Percentiles rank a stretch among this genome's conserved stretches.
phyloP scores from a whole-genome alignment of 345 rosid genomes.

The Xanthoceras sorbifolium region DNA sequence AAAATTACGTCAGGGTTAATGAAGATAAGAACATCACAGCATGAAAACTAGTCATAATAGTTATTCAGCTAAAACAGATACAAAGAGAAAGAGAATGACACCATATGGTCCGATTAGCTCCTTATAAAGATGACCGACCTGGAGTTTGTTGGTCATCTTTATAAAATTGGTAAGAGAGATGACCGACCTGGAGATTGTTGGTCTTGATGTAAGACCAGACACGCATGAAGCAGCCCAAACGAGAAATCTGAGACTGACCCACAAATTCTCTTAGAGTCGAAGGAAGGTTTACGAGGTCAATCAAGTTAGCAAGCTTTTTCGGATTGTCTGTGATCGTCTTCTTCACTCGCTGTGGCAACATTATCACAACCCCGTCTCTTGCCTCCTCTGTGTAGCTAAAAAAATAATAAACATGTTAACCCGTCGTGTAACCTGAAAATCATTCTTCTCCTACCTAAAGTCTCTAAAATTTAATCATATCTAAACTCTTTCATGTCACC shows the following conservation, averaged over 20 bases:
- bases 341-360: conserved; percentile 78
- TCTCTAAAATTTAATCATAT: neutral
- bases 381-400: conserved; percentile 12
- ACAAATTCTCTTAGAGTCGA: conserved; percentile 77
- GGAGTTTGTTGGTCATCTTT: conserved; percentile 83
- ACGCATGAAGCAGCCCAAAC: conserved; percentile 81
- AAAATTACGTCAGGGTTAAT: neutral
- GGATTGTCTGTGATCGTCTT: conserved; percentile 69
- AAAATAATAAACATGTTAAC: neutral
- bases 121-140: conserved; percentile 42
- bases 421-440: neutral
- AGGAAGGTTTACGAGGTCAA: conserved; percentile 91
- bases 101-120: neutral
- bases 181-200: conserved; percentile 77
- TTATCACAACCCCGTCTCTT: conserved; percentile 30
- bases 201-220: conserved; percentile 91
- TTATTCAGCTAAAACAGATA: neutral
- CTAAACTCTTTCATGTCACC: neutral
- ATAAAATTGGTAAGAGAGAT: neutral
- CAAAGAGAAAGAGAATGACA: neutral
- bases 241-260: conserved; percentile 91
- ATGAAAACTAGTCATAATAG: neutral
- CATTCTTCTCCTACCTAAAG: neutral
- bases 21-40: neutral
- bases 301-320: conserved; percentile 77